Conservation (phyloP, 306 rosid species). For the Castanea sativa region DNA sequence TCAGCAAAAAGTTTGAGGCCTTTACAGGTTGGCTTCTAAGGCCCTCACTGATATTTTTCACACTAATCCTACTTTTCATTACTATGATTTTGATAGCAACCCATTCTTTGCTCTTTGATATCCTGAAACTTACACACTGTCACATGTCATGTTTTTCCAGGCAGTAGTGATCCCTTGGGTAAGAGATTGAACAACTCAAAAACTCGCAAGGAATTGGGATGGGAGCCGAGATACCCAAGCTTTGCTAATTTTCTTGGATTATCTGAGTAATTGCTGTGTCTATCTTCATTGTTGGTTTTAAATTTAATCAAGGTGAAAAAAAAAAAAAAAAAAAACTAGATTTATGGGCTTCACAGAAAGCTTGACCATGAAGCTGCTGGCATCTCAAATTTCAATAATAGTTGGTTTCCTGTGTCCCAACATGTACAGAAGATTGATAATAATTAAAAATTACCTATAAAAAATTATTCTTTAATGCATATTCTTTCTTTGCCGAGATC, state of each 20-base stretch:
- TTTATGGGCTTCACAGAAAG: not conserved
- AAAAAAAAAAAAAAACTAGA: not conserved
- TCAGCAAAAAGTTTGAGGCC: conserved; percentile 62
- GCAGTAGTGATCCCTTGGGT: conserved; percentile 76
- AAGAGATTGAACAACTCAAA: conserved; percentile 83
- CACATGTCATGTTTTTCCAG: conserved; percentile 32
- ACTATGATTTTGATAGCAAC: not conserved
- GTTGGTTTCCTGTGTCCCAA: not conserved
- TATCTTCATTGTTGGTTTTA: not conserved
- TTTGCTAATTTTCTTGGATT: conserved; percentile 68
- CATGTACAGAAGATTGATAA: not conserved
- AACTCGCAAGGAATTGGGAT: conserved; percentile 75
- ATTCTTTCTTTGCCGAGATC: not conserved
- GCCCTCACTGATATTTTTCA: not conserved
- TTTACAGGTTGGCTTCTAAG: conserved; percentile 57
- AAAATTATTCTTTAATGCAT: not conserved
- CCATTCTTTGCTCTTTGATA: not conserved
- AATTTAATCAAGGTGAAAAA: not conserved
- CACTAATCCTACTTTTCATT: not conserved
- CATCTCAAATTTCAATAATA: not conserved
- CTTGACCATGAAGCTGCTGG: conserved; percentile 3
- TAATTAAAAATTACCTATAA: not conserved
- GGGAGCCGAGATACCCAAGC: conserved; percentile 92
- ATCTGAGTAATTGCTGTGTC: conserved; percentile 21
- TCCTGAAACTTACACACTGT: not conserved